Evolutionary conservation across 352 stramenopile species (phyloP).

Genomic region (Pythium rhizo-oryzae): DNA sequence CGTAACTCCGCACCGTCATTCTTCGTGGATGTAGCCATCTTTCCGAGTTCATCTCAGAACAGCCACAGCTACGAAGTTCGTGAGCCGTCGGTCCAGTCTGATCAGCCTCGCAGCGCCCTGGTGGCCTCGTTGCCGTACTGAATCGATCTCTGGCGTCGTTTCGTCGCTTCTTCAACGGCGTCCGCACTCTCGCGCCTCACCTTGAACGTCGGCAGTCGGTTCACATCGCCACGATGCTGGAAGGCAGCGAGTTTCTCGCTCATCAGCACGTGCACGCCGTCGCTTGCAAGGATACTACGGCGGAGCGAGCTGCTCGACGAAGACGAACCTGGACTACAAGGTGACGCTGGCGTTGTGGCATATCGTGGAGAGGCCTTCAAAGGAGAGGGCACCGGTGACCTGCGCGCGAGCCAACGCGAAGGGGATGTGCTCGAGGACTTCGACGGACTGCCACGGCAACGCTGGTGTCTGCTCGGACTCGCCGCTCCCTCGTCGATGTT

Average conservation of each 20-base stretch:
- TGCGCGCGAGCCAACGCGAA: no score
- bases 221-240: constrained; percentile 38
- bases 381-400: no score
- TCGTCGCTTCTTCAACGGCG: constrained; percentile 35
- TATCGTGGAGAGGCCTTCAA: no score
- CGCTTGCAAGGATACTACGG: constrained; percentile 51
- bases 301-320: no score
- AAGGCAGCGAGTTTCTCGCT: constrained; percentile 49
- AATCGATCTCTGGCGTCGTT: constrained; percentile 32
- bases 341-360: constrained; percentile 1
- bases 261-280: constrained; percentile 56
- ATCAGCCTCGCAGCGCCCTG: constrained; percentile 2
- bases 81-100: no score
- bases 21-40: constrained; percentile 26
- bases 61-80: no score
- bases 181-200: constrained; percentile 41
- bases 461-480: constrained; percentile 5
- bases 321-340: constrained; percentile 8
- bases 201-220: constrained; percentile 39
- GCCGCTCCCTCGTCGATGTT: constrained; percentile 1
- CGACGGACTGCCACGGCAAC: not conserved
- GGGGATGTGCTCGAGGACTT: constrained; percentile 11
- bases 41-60: no score
- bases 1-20: not conserved
- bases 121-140: constrained; percentile 21